A percentile compares a stretch with the other conserved stretches of the same genome.
These are phyloP conservation scores for Amborella trichopoda DNA, from an alignment of 164 flowering plant genomes.

Conservation along the genomic window DNA sequence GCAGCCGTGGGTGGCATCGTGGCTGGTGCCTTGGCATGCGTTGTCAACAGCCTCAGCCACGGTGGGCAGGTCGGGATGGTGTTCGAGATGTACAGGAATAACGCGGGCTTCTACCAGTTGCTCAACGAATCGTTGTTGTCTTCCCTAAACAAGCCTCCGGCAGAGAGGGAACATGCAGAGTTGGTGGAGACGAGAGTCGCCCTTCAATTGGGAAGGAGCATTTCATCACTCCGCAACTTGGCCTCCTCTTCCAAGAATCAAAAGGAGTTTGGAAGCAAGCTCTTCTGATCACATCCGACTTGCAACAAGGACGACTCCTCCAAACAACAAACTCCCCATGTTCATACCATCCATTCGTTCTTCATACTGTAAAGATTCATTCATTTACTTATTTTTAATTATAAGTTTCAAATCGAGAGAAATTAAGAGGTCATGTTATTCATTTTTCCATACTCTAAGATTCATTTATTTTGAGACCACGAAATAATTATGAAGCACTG, in stretches of 20 bases:
- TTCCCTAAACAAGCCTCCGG: conserved; percentile 9
- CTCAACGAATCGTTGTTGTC: conserved; percentile 30
- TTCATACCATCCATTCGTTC: too few relatives aligned
- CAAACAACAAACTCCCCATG: too few relatives aligned
- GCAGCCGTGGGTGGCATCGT: conserved; percentile 18
- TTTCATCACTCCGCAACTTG: conserved; percentile 27
- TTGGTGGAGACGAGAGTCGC: conserved; percentile 46
- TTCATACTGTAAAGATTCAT: too few relatives aligned
- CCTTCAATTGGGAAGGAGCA: conserved; percentile 35
- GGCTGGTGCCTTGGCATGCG: conserved; percentile 38
- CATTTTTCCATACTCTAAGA: too few relatives aligned
- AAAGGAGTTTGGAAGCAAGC: conserved; percentile 45
- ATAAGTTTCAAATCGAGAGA: too few relatives aligned
- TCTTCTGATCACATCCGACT: too few relatives aligned
- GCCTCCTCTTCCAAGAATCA: conserved; percentile 2
- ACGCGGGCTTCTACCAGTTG: conserved; percentile 24
- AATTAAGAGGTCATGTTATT: too few relatives aligned
- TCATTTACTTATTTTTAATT: too few relatives aligned
- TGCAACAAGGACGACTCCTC: too few relatives aligned
- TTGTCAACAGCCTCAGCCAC: conserved; percentile 43
- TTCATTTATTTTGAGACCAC: too few relatives aligned
- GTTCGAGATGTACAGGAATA: conserved; percentile 38
- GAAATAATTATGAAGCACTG: too few relatives aligned
- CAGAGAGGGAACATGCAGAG: conserved; percentile 41
- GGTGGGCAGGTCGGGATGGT: conserved; percentile 68